Evolutionary conservation across 2,329 filamentous ascomycete species (phyloP), one percentile per base, ranked within the genome.

Genomic region (Botrytis tulipae): DNA sequence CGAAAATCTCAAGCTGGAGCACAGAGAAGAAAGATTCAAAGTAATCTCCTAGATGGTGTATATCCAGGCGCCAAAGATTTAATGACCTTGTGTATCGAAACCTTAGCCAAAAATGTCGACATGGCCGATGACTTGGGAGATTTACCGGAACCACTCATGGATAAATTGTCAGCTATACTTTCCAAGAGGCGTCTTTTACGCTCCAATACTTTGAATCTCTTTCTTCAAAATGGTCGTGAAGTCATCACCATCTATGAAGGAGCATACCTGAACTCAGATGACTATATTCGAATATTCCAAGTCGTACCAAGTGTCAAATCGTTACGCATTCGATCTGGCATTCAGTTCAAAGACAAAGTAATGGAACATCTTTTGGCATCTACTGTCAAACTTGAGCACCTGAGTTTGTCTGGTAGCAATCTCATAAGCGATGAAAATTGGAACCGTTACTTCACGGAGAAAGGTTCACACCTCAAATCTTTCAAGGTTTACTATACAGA

Each of bases 291-390:
- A 76, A 93, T 97, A 60, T 94, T 98, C 75, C 91, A 94, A 70
- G 87, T 90, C 4, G 90, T 92, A 73, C 90, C 93, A 0, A 86
- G 86, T 9, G 84, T 97, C 71, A 89, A 89, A 78, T 87, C 87
- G 61, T 86, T 98, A 73, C 92, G 94, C 76, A 84, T 97, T 18
- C 90, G 92, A 67, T 95, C 95, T 79, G 93, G 91, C n/a, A 93
- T 96, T 68, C 95, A 97, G 80, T 92, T 98, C 85, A 97, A 97
- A 82, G 92, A 98, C 79, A 86, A 86, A 57, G 92, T 94, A 60
- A 87, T 98, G 82, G 89, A 93, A 70, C 97, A 95, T 81, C 88
- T 98, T 79, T 85, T 93, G 32, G 90, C 90, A 72, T 92, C 93
- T 66, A 87, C 92, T 68, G 87, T 89, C 68, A 83, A 87, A 14